Base-by-base conservation (phyloP, 768 basidiomycete genomes). In the Russula earlei region DNA sequence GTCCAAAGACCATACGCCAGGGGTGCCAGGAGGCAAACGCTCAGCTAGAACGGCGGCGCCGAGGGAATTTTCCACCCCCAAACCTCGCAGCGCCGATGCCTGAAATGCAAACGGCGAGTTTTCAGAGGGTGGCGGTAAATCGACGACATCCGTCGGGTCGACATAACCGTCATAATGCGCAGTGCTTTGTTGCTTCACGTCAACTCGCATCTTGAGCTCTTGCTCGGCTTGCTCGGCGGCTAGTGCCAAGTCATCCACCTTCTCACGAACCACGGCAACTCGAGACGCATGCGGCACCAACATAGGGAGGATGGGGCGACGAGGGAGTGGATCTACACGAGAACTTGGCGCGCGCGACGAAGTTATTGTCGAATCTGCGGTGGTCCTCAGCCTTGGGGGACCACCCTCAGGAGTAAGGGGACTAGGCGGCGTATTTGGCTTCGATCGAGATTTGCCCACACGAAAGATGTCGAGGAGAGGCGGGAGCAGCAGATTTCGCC, bases 201-300 rank as follows among this genome's bases (percentile, higher is more conserved):
- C 72, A 19, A 74, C 77, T 22, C 80, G 79, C 31, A 72, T 66
- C 63, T 83, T 83, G 66, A 89, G 72, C 53, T 88, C 85, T 58
- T 81, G 77, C 63, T 90, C 85, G 9, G 83, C 84, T 65, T 87
- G 84, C 65, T 81, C 84, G 14, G 85, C 86, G 27, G 88, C 89
- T 42, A 74, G 70, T 40, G 70, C 74, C 46, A 91, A 69, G 59
- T 91, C 84, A 29, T 77, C 73, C 80, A 92, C 81, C 66, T 82
- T 84, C 68, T 92, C 90, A 42, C 89, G 79, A 43, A 91, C 84
- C 22, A 92, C 90, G 0, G 89, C 87, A 0, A 92, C 90, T 47
- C 70, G 58, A 29, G 68, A 62, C 75, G 55, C 19, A 24, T 62
- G 62, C 31, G 55, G 10, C 9, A 29, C 52, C 4, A 27, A 38